Evolutionary conservation across 331 rosid species (phyloP), one percentile per base, ranked within the genome.

Genomic region (Saraca asoca): DNA sequence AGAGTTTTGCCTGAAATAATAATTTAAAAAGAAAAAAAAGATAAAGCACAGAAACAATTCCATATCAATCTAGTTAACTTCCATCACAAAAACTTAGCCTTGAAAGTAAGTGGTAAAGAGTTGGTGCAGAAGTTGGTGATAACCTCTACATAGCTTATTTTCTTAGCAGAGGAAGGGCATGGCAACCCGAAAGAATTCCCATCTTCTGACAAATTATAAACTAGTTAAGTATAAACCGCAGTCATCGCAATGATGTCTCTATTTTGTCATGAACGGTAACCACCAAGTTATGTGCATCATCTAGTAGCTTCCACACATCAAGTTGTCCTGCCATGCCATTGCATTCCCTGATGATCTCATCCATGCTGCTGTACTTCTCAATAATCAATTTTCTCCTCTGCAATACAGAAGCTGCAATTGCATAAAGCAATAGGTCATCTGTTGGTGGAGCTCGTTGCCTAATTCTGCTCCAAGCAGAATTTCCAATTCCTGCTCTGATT

Each of bases 391-490:
- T 94, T 76, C 97, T 84, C 80, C 76, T 86, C 82, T 94, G 98
- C 71, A 94, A 81, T 51, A 94, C 97, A 0, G 95, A 94, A 43
- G 98, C 98, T 24, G 98, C 97, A 31, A 94, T 90, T 58, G 98
- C 98, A 34, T 78, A 94, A 63, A 94, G 98, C 83, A 94, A 79
- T 51, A 94, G 53, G 60, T 94, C 95, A 1, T 90, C 97, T 5
- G 98, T 94, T 14, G 98, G 98, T 0, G 98, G 98, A 64, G 97
- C 98, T 39, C 96, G 95, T 72, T 84, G 97, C 84, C 97, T 81
- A 48, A 90, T 94, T 82, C 97, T 83, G 87, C 96, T 88, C 97
- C 97, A 94, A 2, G 97, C 90, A 33, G 98, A 90, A 78, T 94
- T 94, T 38, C 95, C 91, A 31, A 94, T 83, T 58, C 98, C 98